Evolutionary conservation across 2,329 filamentous ascomycete genomes (phyloP).

Genomic region (Herpotrichia juniperi): DNA sequence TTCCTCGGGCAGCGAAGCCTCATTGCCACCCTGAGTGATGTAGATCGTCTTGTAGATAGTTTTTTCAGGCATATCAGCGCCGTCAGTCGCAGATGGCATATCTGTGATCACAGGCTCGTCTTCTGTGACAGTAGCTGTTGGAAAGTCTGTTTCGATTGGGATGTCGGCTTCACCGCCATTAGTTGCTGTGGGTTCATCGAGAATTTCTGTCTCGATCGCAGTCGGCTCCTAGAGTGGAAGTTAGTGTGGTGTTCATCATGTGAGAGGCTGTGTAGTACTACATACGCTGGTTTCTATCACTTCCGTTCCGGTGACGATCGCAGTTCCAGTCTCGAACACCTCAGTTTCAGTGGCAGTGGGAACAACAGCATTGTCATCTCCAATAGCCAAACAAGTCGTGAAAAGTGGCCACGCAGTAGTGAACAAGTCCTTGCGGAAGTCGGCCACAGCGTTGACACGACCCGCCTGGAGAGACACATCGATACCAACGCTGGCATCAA

Average conservation of each 20-base stretch:
- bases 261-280: no score
- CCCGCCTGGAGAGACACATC: slow-evolving; percentile 29
- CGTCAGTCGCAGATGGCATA: background rate
- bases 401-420: slow-evolving; percentile 26
- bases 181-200: no score
- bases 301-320: no score
- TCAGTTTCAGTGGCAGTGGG: background rate
- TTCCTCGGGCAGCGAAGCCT: background rate
- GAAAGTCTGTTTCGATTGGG: no score
- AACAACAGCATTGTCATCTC: slow-evolving; percentile 15
- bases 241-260: no score
- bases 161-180: no score
- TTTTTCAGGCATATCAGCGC: background rate
- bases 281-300: no score
- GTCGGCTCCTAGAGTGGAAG: no score
- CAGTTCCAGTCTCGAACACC: background rate
- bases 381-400: slow-evolving; percentile 24
- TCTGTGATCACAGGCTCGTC: no score
- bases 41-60: background rate
- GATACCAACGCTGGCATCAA: slow-evolving; percentile 24
- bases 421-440: slow-evolving; percentile 22
- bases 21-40: background rate
- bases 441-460: slow-evolving; percentile 20
- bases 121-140: no score
- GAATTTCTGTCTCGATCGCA: no score